Evolutionary conservation across 2,329 filamentous ascomycete species (phyloP).

Genomic region (Epichloe baconii): DNA sequence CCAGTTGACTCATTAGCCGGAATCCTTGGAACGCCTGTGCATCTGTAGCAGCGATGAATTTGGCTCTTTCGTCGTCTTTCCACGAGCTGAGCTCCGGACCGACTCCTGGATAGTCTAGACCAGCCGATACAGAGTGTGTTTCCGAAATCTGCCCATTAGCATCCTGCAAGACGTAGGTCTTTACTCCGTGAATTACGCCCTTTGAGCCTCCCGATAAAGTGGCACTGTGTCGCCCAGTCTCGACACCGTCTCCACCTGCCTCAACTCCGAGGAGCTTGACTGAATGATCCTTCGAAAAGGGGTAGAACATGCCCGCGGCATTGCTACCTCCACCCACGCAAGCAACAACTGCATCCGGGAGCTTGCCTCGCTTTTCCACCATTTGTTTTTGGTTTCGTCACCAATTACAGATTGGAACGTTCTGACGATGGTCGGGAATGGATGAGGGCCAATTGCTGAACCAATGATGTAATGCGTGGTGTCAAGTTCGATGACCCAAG

Average conservation of each 20-base stretch:
- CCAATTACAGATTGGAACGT: slow-evolving; percentile 98
- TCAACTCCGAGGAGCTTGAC: slow-evolving; percentile 91
- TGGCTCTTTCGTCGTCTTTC: slow-evolving; percentile 82
- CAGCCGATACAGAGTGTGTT: slow-evolving; percentile 92
- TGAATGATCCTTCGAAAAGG: slow-evolving; percentile 71
- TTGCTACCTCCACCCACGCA: slow-evolving; percentile 95
- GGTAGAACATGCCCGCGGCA: slow-evolving; percentile 96
- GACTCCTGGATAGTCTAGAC: slow-evolving; percentile 93
- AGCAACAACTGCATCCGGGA: slow-evolving; percentile 91
- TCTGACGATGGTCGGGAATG: slow-evolving; percentile 93
- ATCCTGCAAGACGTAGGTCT: slow-evolving; percentile 91
- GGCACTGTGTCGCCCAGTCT: slow-evolving; percentile 74
- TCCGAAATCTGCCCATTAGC: slow-evolving; percentile 85
- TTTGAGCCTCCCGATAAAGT: slow-evolving; percentile 78
- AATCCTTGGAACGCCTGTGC: slow-evolving; percentile 83
- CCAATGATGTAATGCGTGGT: slow-evolving; percentile 98
- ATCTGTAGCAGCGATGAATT: slow-evolving; percentile 85
- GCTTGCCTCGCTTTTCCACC: slow-evolving; percentile 67
- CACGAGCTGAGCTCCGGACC: slow-evolving; percentile 83
- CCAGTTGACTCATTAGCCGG: slow-evolving; percentile 68
- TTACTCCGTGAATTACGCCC: slow-evolving; percentile 89
- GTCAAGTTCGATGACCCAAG: slow-evolving; percentile 85
- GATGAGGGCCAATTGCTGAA: slow-evolving; percentile 92
- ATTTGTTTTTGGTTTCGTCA: slow-evolving; percentile 89
- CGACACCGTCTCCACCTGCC: slow-evolving; percentile 83